Conservation (phyloP, 768 basidiomycete species). For the Leccinellum luteum region DNA sequence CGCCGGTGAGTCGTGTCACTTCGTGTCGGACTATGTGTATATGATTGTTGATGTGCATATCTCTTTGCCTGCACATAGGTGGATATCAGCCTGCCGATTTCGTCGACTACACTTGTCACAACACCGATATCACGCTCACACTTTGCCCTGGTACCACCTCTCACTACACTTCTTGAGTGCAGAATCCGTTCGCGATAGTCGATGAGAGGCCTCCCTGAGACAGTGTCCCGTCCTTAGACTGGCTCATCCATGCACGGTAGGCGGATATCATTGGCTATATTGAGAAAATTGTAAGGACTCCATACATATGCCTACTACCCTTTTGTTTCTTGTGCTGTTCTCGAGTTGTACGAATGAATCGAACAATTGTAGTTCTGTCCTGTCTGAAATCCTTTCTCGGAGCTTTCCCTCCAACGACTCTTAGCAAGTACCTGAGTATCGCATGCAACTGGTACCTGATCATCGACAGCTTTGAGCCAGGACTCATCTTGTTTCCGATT, state of each 20-base stretch:
- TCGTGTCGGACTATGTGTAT: neutral
- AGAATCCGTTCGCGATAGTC: neutral
- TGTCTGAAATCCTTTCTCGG: neutral
- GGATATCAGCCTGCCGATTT: constrained; percentile 21
- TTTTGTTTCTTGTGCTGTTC: neutral
- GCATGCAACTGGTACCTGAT: neutral
- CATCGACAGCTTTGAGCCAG: neutral
- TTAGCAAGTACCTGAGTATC: neutral
- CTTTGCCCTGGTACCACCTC: constrained; percentile 22
- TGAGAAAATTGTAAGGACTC: too few species aligned
- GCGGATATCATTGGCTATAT: neutral
- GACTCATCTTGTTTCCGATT: neutral
- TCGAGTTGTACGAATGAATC: neutral
- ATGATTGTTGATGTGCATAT: neutral
- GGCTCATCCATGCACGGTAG: neutral
- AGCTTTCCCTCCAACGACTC: neutral
- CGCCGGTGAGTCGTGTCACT: constrained; percentile 14
- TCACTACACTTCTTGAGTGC: neutral
- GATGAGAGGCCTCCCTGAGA: neutral
- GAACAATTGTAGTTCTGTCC: neutral
- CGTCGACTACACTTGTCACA: constrained; percentile 30
- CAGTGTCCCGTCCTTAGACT: neutral
- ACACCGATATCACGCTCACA: constrained; percentile 28
- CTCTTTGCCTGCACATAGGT: neutral
- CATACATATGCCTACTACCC: neutral